Evolutionary conservation across 2,329 filamentous ascomycete species (phyloP), one percentile per base, ranked within the genome.

Genomic region (Nothophaeocryptopus gaeumannii): DNA sequence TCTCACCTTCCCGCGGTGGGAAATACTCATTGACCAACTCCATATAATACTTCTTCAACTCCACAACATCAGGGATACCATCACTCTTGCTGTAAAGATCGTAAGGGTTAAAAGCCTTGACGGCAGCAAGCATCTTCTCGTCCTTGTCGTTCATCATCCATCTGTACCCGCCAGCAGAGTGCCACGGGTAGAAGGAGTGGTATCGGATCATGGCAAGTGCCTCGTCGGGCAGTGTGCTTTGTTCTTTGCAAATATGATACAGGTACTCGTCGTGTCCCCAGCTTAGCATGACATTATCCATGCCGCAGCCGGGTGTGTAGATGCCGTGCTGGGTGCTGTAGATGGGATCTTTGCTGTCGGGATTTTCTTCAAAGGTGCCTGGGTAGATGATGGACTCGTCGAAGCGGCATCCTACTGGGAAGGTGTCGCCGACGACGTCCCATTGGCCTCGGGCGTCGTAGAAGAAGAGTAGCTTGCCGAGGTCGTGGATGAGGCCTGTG

Each of bases 161-260:
- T 53, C 72, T 71, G 72, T 96, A 96, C 5, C 88, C 89, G 47
- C 85, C 85, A 68, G 86, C 84, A 54, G 78, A 82, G 72, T 95
- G 90, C 90, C 89, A 96, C 12, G 90, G 85, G 72, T 96, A 96
- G 73, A 95, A 95, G 5, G 84, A 89, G 73, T 96, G 90, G 72
- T 95, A 95, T 48, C 90, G 78, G 68, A 96, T 93, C 88, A 96
- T 95, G 53, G 89, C 90, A 9, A 96, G 78, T 0, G 86, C 87
- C 78, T 95, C 89, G 39, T 80, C 78, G 0, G 90, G 90, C 37
- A 96, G 78, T 0, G 76, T 85, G 41, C 81, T 85, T 76, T 95
- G 89, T 56, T 87, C 85, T 75, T 89, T 90, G 71, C 88, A 83
- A 54, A 95, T 84, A 64, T 89, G 84, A 76, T 95, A 96, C 39